Evolutionary conservation across 805 yeast genomes (phyloP).

Genomic region (Myxozyma mucilagina): DNA sequence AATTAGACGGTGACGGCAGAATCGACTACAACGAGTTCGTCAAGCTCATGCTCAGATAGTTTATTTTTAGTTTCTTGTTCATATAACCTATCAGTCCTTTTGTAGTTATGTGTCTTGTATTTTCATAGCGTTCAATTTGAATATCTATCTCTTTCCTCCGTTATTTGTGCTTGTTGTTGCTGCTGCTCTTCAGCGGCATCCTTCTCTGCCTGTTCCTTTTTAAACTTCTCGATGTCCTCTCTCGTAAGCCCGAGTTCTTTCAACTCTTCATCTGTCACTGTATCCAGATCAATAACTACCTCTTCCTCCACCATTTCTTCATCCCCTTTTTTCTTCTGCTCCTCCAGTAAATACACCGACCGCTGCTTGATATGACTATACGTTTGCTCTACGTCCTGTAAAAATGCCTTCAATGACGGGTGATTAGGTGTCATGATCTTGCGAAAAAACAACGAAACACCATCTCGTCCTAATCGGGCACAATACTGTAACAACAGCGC

Average conservation of each 20-base stretch:
- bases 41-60: slow-evolving; percentile 56
- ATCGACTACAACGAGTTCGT: slow-evolving; percentile 97
- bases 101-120: background rate
- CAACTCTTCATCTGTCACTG: slow-evolving; percentile 20
- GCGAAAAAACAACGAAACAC: slow-evolving; percentile 66
- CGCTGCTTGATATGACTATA: slow-evolving; percentile 72
- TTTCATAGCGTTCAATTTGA: background rate
- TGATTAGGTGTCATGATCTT: slow-evolving; percentile 55
- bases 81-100: background rate
- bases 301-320: slow-evolving; percentile 39
- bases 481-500: slow-evolving; percentile 78
- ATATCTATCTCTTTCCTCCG: too few species aligned
- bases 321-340: slow-evolving; percentile 44
- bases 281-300: slow-evolving; percentile 43
- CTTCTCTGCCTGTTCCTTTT: slow-evolving; percentile 23
- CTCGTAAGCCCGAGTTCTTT: slow-evolving; percentile 23
- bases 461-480: slow-evolving; percentile 46
- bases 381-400: slow-evolving; percentile 72
- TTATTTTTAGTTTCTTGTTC: too few species aligned
- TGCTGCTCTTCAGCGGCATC: slow-evolving; percentile 12
- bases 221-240: slow-evolving; percentile 24
- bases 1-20: slow-evolving; percentile 78
- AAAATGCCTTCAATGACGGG: slow-evolving; percentile 70
- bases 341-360: slow-evolving; percentile 64
- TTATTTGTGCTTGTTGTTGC: background rate